Evolutionary conservation across 1,284 basidiomycete genomes (phyloP), one percentile per base, ranked within the genome.

Genomic region (Agroathelia rolfsii): DNA sequence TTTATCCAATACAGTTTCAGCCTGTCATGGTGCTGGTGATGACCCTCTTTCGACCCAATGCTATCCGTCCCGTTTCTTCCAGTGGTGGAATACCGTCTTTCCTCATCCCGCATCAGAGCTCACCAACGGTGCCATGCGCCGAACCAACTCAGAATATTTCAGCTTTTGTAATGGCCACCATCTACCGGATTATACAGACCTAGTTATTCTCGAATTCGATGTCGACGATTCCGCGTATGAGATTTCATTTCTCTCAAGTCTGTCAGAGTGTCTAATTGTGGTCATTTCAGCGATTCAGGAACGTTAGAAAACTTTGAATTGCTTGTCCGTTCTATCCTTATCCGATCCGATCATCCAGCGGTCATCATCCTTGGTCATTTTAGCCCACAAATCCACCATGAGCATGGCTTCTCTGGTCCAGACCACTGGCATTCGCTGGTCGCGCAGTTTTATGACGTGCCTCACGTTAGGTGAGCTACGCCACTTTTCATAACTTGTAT

Each of bases 51-150:
- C 88, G 0, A 69, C 85, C 0, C 64, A 62, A 43, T 94, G 92
- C 56, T 96, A 93, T 55, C 90, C 92, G 1, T 77, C 85, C 23
- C 72, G 74, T 24, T 85, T 96, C 61, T 95, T 95, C 64, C 67
- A 80, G 38, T 96, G 93, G 92, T 93, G 90, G 83, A 89, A 93
- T 58, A 72, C 69, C 32, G 72, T 95, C 11, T 96, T 96, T 60
- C 92, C 92, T 1, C 86, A 96, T 56, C 90, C 90, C 0, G 85
- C 84, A 2, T 88, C 88, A 6, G 90, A 95, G 55, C 71, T 96
- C 42, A 96, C 93, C 10, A 95, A 95, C 53, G 93, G 92, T 19
- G 93, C 92, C 2, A 81, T 90, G 64, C 72, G 87, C 15, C 72
- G 76, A 30, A 89, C 88, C 22, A 83, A 83, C 55, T 90, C 89